These are phyloP conservation scores for Micromonas commoda DNA, from an alignment of 139 green algal species.

Conservation along the genomic window DNA sequence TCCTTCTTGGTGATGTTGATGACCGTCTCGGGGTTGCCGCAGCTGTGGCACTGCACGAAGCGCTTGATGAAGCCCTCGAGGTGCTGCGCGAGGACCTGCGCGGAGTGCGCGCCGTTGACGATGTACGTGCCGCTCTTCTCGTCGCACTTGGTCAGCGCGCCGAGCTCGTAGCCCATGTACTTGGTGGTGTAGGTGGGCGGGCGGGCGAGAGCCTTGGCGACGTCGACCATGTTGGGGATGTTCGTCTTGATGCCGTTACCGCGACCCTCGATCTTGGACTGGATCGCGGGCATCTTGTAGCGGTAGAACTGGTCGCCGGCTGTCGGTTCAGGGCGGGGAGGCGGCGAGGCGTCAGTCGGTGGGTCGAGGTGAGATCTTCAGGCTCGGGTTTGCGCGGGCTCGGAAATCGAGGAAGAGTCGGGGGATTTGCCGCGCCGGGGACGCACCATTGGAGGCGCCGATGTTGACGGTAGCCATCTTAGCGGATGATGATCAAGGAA, in stretches of 20 bases:
- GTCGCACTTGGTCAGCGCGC: constrained; percentile 92
- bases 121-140: constrained; percentile 82
- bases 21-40: constrained; percentile 94
- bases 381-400: not conserved
- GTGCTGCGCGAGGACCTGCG: constrained; percentile 68
- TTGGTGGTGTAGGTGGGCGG: constrained; percentile 89
- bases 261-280: constrained; percentile 89
- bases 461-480: constrained; percentile 34
- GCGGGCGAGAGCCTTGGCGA: constrained; percentile 91
- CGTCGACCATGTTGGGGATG: constrained; percentile 97
- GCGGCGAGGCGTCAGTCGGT: not conserved
- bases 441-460: constrained; percentile 14
- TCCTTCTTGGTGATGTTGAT: constrained; percentile 82
- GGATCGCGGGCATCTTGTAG: constrained; percentile 98
- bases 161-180: constrained; percentile 93
- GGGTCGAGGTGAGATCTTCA: too few species aligned
- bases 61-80: constrained; percentile 98
- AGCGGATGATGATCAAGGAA: not conserved
- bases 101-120: constrained; percentile 85
- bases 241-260: constrained; percentile 99
- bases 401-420: not conserved
- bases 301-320: constrained; percentile 82
- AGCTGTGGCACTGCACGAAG: constrained; percentile 97
- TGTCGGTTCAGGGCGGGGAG: not conserved
- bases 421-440: too few species aligned